Conservation (phyloP, 2,329 filamentous ascomycete species). For the Verruconis gallopava region DNA sequence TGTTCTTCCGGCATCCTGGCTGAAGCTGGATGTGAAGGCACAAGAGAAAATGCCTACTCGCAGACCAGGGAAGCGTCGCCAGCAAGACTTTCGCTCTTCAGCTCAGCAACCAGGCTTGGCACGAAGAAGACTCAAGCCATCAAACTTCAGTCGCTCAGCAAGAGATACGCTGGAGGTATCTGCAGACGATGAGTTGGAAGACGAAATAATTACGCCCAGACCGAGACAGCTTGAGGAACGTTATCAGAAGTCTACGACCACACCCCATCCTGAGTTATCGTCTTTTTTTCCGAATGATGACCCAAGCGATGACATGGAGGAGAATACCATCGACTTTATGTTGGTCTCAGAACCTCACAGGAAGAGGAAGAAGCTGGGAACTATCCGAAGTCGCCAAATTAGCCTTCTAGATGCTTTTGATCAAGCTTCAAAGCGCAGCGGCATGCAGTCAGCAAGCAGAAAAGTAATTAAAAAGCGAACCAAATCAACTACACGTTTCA, state of each 20-base stretch:
- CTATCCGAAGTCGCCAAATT: slow-evolving; percentile 21
- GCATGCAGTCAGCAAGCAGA: background rate
- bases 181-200: background rate
- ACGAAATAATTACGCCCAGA: background rate
- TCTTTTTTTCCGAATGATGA: slow-evolving; percentile 2
- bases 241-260: background rate
- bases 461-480: slow-evolving; percentile 1
- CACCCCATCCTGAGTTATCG: background rate
- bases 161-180: background rate
- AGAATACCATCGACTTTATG: slow-evolving; percentile 32
- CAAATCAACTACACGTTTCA: slow-evolving; percentile 8
- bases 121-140: background rate
- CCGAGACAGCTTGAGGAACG: background rate
- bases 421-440: background rate
- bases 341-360: slow-evolving; percentile 16
- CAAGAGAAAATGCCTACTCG: slow-evolving; percentile 13
- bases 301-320: slow-evolving; percentile 24
- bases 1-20: slow-evolving; percentile 37
- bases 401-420: slow-evolving; percentile 25
- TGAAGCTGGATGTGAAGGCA: slow-evolving; percentile 32
- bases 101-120: slow-evolving; percentile 4
- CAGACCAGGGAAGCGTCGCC: slow-evolving; percentile 9
- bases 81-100: background rate
- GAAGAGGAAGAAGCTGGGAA: slow-evolving; percentile 10
- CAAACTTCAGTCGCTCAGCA: background rate